phyloP scores from a whole-genome alignment of 352 stramenopile genomes.

The Thalassiosira allenii region DNA sequence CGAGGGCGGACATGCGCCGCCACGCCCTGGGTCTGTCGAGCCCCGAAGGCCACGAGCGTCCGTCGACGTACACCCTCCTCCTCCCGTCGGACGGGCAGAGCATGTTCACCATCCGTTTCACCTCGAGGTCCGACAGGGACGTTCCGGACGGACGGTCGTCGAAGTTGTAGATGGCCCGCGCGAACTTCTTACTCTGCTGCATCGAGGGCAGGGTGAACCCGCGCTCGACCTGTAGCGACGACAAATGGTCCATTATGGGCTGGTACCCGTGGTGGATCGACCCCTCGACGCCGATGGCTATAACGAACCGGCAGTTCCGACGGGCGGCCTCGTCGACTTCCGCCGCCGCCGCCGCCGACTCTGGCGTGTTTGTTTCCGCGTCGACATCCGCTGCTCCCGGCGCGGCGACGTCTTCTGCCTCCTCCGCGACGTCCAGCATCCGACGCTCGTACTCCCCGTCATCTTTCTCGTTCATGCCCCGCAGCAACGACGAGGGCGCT shows the following conservation, averaged over 20 bases:
- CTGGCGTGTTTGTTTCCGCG: not conserved
- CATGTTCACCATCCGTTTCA: not conserved
- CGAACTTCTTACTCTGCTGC: conserved; percentile 5
- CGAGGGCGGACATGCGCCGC: not conserved
- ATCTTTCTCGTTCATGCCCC: not conserved
- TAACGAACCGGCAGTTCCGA: conserved; percentile 34
- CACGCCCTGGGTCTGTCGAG: conserved; percentile 19
- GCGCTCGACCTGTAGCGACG: conserved; percentile 25
- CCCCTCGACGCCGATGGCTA: conserved; percentile 38
- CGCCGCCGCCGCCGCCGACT: too few species aligned
- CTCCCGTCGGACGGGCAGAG: conserved; percentile 28
- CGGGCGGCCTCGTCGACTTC: too few species aligned
- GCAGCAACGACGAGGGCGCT: not conserved
- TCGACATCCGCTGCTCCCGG: not conserved
- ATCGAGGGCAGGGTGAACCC: conserved; percentile 2
- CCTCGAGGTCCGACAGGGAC: too few species aligned
- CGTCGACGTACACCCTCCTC: conserved; percentile 28
- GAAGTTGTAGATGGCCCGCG: not conserved
- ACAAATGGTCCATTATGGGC: conserved; percentile 25
- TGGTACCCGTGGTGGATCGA: conserved; percentile 30
- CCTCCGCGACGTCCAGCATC: not conserved
- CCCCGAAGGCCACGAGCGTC: conserved; percentile 18
- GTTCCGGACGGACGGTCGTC: conserved; percentile 22
- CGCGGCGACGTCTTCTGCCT: not conserved
- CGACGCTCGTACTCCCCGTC: not conserved